Evolutionary conservation across 208 protist species (phyloP).

Genomic region (Leishmania tarentolae): DNA sequence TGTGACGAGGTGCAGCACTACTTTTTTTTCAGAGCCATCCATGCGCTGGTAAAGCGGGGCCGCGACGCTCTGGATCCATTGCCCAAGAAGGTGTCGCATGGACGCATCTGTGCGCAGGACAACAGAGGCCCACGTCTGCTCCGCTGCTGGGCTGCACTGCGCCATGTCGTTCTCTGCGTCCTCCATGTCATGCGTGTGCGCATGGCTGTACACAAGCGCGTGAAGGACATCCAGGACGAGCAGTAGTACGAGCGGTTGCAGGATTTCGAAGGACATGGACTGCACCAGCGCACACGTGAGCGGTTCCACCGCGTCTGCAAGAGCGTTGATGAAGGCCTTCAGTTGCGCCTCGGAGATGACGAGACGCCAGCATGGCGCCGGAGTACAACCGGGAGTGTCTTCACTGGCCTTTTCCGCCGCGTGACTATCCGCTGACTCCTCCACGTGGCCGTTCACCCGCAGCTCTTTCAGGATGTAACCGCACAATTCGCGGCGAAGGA

Average conservation of each 20-base stretch:
- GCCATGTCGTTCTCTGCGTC: neutral
- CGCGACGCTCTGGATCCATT: slow-evolving; percentile 24
- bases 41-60: slow-evolving; percentile 15
- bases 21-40: neutral
- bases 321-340: slow-evolving; percentile 42
- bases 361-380: slow-evolving; percentile 2
- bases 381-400: neutral
- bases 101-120: neutral
- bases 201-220: neutral
- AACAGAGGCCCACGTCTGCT: neutral
- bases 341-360: slow-evolving; percentile 12
- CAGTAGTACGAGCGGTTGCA: slow-evolving; percentile 37
- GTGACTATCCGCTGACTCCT: neutral
- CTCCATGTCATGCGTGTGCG: neutral
- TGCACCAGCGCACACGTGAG: slow-evolving; percentile 36
- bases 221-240: slow-evolving; percentile 54
- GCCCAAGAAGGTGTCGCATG: slow-evolving; percentile 7
- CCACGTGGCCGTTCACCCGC: slow-evolving; percentile 8
- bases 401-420: neutral
- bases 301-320: slow-evolving; percentile 36
- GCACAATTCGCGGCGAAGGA: slow-evolving; percentile 48
- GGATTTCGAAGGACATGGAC: slow-evolving; percentile 13
- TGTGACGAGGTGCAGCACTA: slow-evolving; percentile 1
- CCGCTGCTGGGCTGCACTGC: neutral
- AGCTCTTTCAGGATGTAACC: slow-evolving; percentile 23